A percentile compares a stretch with the other conserved stretches of the same genome.
Evolutionary conservation across 805 yeast species (phyloP).

Genomic region (Sugiyamaella smithiae): DNA sequence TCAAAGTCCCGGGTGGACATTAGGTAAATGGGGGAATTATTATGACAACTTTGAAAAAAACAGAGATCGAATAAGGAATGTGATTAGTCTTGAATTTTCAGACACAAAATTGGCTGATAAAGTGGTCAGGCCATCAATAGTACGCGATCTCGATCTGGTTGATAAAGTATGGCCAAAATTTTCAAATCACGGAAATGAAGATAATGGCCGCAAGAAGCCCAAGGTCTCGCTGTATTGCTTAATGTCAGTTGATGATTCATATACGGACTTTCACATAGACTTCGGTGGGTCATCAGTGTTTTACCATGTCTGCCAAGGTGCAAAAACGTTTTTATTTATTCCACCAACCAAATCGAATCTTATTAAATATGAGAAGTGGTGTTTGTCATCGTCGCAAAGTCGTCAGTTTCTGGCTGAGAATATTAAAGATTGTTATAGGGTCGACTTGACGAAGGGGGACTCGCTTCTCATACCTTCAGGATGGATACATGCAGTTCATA

Average conservation of each 20-base stretch:
- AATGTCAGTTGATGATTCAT: constrained; percentile 79
- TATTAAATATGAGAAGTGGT: constrained; percentile 66
- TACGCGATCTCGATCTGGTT: constrained; percentile 63
- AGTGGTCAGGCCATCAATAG: constrained; percentile 64
- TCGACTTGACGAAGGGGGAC: constrained; percentile 60
- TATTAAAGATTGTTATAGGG: constrained; percentile 49
- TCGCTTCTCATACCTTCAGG: constrained; percentile 83
- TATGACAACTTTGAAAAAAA: constrained; percentile 44
- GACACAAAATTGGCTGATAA: constrained; percentile 47
- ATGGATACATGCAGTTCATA: constrained; percentile 88
- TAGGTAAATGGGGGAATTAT: constrained; percentile 73
- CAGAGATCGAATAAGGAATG: constrained; percentile 71
- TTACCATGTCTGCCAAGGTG: constrained; percentile 76
- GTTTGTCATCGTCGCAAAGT: constrained; percentile 60
- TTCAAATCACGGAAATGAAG: no score
- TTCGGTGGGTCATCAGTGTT: constrained; percentile 92
- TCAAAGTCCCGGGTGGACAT: constrained; percentile 55
- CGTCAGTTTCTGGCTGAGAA: constrained; percentile 62
- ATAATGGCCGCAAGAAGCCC: constrained; percentile 27
- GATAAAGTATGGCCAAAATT: constrained; percentile 72
- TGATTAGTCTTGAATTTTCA: constrained; percentile 77
- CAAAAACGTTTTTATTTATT: constrained; percentile 68
- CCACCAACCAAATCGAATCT: constrained; percentile 73
- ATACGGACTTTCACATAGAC: constrained; percentile 88
- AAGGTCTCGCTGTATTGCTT: constrained; percentile 66